Evolutionary conservation across 2,329 filamentous ascomycete species (phyloP), one percentile per base, ranked within the genome.

Genomic region (Annulohypoxylon truncatum): DNA sequence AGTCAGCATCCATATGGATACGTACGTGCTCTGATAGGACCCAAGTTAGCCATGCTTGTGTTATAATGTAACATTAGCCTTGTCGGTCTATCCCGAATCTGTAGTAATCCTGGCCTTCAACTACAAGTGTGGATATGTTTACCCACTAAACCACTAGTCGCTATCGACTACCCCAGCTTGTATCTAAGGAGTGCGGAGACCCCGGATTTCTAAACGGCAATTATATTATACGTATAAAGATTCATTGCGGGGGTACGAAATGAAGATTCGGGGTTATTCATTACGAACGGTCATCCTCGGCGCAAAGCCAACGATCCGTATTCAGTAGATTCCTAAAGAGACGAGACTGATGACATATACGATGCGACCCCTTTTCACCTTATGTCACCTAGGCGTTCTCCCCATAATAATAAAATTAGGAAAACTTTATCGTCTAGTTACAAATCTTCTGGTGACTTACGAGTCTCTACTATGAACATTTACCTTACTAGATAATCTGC

Each of bases 171-270:
- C 53, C 50, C 64, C 64, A 58, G 40, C 44, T 47, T 31, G 12
- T 31, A 15, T 22, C 4, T 7, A 20, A 44, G n/a, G 42, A 47
- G 35, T 62, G 59, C 64, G 64, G 64, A 63, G 64, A 63, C 59
- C 64, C 59, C 50, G 15, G 64, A 51, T 31, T 48, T 51, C 47
- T 20, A 24, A 7, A 62, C 64, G 64, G 64, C 59, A 66, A 48
- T 66, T 66, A 50, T 54, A 35, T 54, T 26, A 38, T 52, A 18
- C 5, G 28, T 22, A 26, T 54, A 6, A 18, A 28, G 24, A 4
- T 48, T 18, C 22, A 12, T 22, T 59, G 61, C 56, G 61, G 56
- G 51, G 51, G 56, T 56, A 20, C 15, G 7, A 31, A 24, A 12
- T 53, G 38, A 22, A 26, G 24, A 29, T 7, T 56, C 24, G 29